Conservation (phyloP, 371 early-diverging fungal genomes). For the Mucor lusitanicus region DNA sequence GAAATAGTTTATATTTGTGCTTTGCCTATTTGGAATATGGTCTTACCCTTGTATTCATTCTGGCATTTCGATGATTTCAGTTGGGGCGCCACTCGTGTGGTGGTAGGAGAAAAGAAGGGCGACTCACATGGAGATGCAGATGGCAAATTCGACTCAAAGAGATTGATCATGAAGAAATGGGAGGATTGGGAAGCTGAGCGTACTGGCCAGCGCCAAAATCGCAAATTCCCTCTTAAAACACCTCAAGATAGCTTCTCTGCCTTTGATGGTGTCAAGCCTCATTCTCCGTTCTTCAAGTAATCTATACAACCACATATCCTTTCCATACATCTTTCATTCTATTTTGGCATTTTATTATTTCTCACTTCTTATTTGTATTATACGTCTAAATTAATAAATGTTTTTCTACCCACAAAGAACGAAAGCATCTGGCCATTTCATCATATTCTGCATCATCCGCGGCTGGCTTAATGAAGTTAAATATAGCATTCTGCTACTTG, state of each 20-base stretch:
- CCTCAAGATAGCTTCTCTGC: conserved; percentile 31
- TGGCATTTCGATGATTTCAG: conserved; percentile 98
- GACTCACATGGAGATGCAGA: conserved; percentile 65
- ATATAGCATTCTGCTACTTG: background rate
- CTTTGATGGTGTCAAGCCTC: conserved; percentile 30
- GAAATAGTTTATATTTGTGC: conserved; percentile 62
- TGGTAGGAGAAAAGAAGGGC: conserved; percentile 69
- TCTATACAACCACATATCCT: background rate
- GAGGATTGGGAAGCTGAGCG: conserved; percentile 77
- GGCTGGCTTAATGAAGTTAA: background rate
- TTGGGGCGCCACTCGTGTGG: conserved; percentile 89
- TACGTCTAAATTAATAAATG: background rate
- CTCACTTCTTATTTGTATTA: background rate
- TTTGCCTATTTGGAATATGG: conserved; percentile 95
- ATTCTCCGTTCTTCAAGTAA: conserved; percentile 10
- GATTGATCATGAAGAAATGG: conserved; percentile 65
- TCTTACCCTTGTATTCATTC: conserved; percentile 91
- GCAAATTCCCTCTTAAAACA: conserved; percentile 34
- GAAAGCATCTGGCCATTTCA: background rate
- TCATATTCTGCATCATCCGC: background rate
- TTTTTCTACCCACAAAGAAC: too few relatives aligned
- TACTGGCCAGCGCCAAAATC: conserved; percentile 37
- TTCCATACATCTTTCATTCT: background rate
- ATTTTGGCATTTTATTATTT: background rate
- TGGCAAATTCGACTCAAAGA: conserved; percentile 68